Base-by-base conservation (phyloP, 345 rosid genomes). In the Eucalyptus lansdowneana region DNA sequence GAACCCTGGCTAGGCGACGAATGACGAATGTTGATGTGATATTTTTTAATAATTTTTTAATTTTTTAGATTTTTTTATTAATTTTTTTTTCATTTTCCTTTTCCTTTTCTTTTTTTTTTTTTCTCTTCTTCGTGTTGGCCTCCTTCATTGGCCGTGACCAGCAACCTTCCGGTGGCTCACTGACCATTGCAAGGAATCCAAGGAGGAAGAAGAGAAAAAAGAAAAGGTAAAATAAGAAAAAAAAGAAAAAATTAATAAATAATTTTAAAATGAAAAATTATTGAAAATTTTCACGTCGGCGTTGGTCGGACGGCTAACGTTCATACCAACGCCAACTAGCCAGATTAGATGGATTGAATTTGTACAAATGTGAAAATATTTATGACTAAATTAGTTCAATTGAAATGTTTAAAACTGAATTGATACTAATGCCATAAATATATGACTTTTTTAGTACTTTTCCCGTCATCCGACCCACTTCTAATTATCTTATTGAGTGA, bases 1-100 rank as follows among this genome's bases (percentile, higher is more conserved):
- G 25, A 0, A 53, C 58, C 25, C 0, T 0, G 1, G 58, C 5
- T 0, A 1, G 10, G 24, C 2, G 2, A 53, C 2, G 11, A 53
- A 0, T 0, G 0, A 3, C 0, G 2, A 53, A 53, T 0, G 0
- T 0, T 19, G 0, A 53, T 53, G 10, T 19, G 58, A 19, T 53
- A 8, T 19, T 53, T 19, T 53, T 53, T 53, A 53, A 53, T 53
- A 53, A 19, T 19, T 53, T 15, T 53, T 51, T 6, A 1, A 6
- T 9, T 9, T 3, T 16, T 51, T 51, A 0, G 2, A 50, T 5
- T 50, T 50, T 14, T 15, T 6, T 15, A 50, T 14, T 15, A 14
- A 15, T 16, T 16, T 50, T 50, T 15, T 50, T 50, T 16, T 16
- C n/a, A 6, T 50, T 50, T 50, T 50, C 0, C 0, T 50, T 50